A percentile compares a stretch with the other conserved stretches of the same genome.
Conservation (phyloP, 2,329 filamentous ascomycete species). For the Claviceps paspali region DNA sequence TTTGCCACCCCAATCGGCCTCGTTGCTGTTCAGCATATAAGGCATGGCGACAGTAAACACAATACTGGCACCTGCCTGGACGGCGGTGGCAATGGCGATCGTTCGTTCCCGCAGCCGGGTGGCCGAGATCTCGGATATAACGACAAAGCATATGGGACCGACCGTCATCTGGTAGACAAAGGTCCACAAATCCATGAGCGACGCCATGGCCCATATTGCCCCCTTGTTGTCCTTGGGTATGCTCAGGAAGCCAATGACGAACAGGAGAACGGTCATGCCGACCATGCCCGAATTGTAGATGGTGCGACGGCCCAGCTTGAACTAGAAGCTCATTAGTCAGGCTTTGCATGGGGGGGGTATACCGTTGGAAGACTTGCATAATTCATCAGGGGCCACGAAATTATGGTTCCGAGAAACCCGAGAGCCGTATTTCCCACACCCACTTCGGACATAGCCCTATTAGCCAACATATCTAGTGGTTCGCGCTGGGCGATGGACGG, state of each 20-base stretch:
- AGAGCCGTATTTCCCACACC: constrained; percentile 23
- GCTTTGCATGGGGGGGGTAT: no score
- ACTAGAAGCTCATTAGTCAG: constrained; percentile 3
- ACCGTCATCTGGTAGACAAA: constrained; percentile 25
- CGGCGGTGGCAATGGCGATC: constrained; percentile 15
- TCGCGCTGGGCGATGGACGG: not conserved
- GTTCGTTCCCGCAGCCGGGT: constrained; percentile 19
- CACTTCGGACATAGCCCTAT: constrained; percentile 6
- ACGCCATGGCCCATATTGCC: constrained; percentile 22
- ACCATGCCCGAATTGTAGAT: constrained; percentile 19
- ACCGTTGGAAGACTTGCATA: constrained; percentile 9
- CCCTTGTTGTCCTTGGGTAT: constrained; percentile 16
- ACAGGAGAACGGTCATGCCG: constrained; percentile 21
- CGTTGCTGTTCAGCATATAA: constrained; percentile 17
- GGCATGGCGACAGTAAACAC: constrained; percentile 14
- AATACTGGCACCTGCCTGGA: constrained; percentile 12
- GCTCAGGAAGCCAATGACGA: constrained; percentile 26
- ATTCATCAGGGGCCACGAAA: constrained; percentile 26
- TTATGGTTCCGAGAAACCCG: constrained; percentile 24
- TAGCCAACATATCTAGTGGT: no score
- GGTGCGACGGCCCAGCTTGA: constrained; percentile 22
- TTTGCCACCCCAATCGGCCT: constrained; percentile 18
- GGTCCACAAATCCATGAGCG: constrained; percentile 26
- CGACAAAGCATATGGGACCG: constrained; percentile 26
- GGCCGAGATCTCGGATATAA: constrained; percentile 24